phyloP scores from a whole-genome alignment of 352 stramenopile genomes.

The Albugo candida region DNA sequence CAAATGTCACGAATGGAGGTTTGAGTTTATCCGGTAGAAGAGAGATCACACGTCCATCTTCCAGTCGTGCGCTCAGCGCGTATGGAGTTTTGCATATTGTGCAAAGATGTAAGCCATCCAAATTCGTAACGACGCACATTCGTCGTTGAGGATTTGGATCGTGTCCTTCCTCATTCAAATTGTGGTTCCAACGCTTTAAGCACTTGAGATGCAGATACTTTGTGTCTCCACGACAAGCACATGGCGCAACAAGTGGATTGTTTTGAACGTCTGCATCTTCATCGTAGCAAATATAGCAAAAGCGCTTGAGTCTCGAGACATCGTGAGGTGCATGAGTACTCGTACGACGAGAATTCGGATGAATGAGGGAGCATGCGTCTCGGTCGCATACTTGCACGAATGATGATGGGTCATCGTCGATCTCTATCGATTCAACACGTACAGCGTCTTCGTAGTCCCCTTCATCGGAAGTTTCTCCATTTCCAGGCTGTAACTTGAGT shows the following conservation, averaged over 20 bases:
- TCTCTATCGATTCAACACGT: not conserved
- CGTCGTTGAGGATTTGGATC: conserved; percentile 54
- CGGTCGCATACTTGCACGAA: too few species aligned
- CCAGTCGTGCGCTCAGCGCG: conserved; percentile 72
- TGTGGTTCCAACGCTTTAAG: conserved; percentile 84
- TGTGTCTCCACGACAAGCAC: conserved; percentile 83
- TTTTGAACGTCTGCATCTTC: conserved; percentile 62
- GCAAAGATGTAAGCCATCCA: conserved; percentile 72
- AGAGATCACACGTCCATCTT: conserved; percentile 68
- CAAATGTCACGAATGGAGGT: conserved; percentile 81
- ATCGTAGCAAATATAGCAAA: conserved; percentile 90
- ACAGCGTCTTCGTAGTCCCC: conserved; percentile 7
- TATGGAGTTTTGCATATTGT: conserved; percentile 85
- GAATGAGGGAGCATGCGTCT: not conserved
- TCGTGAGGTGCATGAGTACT: conserved; percentile 5
- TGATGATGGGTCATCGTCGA: not conserved
- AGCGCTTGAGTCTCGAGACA: conserved; percentile 15
- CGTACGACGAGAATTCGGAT: conserved; percentile 6
- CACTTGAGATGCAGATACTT: conserved; percentile 86
- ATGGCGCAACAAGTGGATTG: conserved; percentile 80
- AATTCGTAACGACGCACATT: conserved; percentile 80
- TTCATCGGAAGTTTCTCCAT: conserved; percentile 4
- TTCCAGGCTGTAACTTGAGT: not conserved
- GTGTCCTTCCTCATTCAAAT: conserved; percentile 47
- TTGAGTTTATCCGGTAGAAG: conserved; percentile 74